These are phyloP conservation scores for Boletales sp. DNA, from an alignment of 768 basidiomycete species.

Conservation along the genomic window DNA sequence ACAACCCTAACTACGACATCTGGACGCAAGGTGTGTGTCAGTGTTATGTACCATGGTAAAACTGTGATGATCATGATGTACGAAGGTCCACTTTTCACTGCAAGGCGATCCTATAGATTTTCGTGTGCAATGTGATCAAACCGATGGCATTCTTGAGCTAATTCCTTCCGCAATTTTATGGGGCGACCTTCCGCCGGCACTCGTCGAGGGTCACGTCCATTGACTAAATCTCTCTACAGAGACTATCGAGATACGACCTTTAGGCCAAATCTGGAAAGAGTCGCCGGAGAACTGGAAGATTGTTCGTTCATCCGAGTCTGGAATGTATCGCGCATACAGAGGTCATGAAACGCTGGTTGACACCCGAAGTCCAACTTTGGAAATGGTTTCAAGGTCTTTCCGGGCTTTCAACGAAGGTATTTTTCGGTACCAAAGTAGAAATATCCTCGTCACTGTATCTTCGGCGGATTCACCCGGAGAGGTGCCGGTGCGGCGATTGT, in stretches of 20 bases:
- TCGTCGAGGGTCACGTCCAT: slow-evolving; percentile 18
- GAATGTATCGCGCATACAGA: neutral
- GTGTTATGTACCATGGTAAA: no score
- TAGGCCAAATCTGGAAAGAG: slow-evolving; percentile 13
- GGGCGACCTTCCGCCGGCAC: slow-evolving; percentile 16
- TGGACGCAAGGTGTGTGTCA: no score
- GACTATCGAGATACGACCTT: slow-evolving; percentile 23
- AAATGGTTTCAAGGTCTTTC: slow-evolving; percentile 8
- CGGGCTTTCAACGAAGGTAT: no score
- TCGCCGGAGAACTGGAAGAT: slow-evolving; percentile 22
- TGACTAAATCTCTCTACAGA: slow-evolving; percentile 20
- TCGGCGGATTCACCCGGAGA: neutral
- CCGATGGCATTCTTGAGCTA: slow-evolving; percentile 1
- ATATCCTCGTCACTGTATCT: slow-evolving; percentile 13
- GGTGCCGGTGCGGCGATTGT: neutral
- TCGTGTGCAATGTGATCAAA: no score
- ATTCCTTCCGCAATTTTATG: slow-evolving; percentile 12
- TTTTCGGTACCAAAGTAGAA: neutral
- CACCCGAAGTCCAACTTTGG: slow-evolving; percentile 16
- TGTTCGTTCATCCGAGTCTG: neutral
- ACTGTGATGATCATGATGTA: no score
- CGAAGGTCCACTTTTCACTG: no score
- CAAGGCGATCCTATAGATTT: no score
- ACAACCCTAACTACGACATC: no score
- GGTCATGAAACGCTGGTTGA: slow-evolving; percentile 14